phyloP scores from a whole-genome alignment of 2,329 filamentous ascomycete genomes.

The Stagonosporopsis rhizophila region DNA sequence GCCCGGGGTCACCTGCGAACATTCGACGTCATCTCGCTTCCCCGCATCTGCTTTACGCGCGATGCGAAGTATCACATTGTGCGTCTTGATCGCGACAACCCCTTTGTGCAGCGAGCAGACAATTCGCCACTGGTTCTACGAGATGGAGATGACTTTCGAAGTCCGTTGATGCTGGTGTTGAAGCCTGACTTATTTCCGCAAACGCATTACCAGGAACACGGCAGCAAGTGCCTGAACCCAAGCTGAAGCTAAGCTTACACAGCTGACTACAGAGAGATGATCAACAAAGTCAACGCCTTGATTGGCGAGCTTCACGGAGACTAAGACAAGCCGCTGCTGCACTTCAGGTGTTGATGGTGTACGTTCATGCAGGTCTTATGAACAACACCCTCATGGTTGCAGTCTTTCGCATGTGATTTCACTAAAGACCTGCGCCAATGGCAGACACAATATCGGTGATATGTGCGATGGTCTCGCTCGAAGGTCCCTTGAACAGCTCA shows the following conservation, averaged over 20 bases:
- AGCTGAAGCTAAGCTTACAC: slow-evolving; percentile 11
- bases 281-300: neutral
- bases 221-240: slow-evolving; percentile 2
- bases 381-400: neutral
- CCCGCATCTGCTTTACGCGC: slow-evolving; percentile 4
- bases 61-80: neutral
- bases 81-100: neutral
- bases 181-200: slow-evolving; percentile 12
- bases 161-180: slow-evolving; percentile 1
- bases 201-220: neutral
- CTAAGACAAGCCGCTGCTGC: slow-evolving; percentile 8
- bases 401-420: slow-evolving; percentile 8
- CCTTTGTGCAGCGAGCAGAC: neutral
- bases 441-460: neutral
- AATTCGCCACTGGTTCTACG: neutral
- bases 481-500: neutral
- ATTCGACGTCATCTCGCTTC: slow-evolving; percentile 15
- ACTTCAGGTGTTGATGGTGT: slow-evolving; percentile 13
- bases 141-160: neutral
- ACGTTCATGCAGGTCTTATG: slow-evolving; percentile 10
- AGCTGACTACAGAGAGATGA: neutral
- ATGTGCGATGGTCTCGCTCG: neutral
- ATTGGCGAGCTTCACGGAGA: slow-evolving; percentile 9
- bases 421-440: neutral
- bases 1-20: slow-evolving; percentile 17